Evolutionary conservation across 768 basidiomycete species (phyloP), one percentile per base, ranked within the genome.

Genomic region (Mycena floridula): DNA sequence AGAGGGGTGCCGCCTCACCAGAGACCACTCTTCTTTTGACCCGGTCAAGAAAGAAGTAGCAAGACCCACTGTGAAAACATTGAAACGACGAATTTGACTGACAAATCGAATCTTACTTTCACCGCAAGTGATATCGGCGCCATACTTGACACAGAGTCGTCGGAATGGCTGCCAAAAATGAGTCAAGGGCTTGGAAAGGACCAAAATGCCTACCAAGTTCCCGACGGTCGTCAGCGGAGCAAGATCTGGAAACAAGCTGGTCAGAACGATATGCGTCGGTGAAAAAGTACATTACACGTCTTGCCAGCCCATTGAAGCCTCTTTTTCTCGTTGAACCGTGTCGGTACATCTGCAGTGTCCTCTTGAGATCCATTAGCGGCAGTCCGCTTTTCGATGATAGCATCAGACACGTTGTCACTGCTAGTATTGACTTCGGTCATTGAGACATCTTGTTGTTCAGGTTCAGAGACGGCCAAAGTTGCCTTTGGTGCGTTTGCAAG

Each of bases 41-140:
- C 90, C 95, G 8, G 73, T 65, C 18, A 96, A 74, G 61, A 98
- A 89, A 2, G 94, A 94, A 35, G 77, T 82, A 4, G 92, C 85
- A n/a, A 99, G 76, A 4, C 90, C 93, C 95, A 97, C 86, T 88
- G 40, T 12, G 40, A 36, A 43, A 20, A 2, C 32, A 35, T 40
- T 27, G 35, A 52, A 23, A 15, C 7, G 35, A 36, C 7, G 3
- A 25, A 22, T n/a, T 6, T 18, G 0, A 40, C 23, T 18, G 8
- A 22, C 13, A 44, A 27, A 7, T 21, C 37, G 7, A 13, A 56
- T 16, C 76, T 43, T 55, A 88, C 86, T 97, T 64, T 97, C 95
- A 21, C 92, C 91, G 50, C 90, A 93, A 3, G 93, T 95, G 54
- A 98, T 96, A 50, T 95, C 93, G 2, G 87, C 91, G 12, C 95